phyloP scores from a whole-genome alignment of 169 alveolate species.

The Cryptosporidium tyzzeri region DNA sequence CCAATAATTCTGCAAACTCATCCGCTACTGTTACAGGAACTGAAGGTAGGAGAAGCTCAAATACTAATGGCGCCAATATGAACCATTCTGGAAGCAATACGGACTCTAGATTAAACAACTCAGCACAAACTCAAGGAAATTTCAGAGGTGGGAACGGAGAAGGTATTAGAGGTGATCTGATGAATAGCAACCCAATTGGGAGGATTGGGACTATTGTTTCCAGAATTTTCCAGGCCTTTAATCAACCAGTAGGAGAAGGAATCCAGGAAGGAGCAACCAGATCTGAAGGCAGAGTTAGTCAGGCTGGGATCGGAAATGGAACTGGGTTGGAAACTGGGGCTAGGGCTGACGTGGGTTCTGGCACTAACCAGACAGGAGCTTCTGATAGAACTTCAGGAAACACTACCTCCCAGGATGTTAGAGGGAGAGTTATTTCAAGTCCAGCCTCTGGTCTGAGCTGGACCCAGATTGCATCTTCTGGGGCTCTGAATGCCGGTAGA shows the following conservation, averaged over 20 bases:
- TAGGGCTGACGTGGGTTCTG: neutral
- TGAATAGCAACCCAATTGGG: conserved; percentile 47
- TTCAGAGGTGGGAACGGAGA: neutral
- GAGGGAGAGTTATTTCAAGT: neutral
- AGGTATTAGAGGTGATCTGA: conserved; percentile 5
- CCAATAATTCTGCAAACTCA: neutral
- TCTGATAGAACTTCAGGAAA: neutral
- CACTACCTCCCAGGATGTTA: neutral
- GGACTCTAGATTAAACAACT: neutral
- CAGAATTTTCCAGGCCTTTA: conserved; percentile 65
- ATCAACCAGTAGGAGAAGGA: conserved; percentile 39
- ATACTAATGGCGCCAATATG: neutral
- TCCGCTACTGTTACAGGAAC: neutral
- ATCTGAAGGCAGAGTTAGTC: conserved; percentile 5
- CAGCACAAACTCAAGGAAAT: neutral
- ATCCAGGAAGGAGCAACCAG: neutral
- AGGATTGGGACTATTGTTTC: conserved; percentile 67
- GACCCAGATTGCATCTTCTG: conserved; percentile 36
- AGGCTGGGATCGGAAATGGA: conserved; percentile 4
- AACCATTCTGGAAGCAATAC: neutral
- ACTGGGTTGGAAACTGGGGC: neutral
- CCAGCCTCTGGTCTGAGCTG: conserved; percentile 29
- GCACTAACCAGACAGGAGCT: neutral
- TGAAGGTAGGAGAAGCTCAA: neutral
- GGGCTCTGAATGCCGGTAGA: neutral